Base-by-base conservation (phyloP, 352 stramenopile species). In the Globisporangium takayamanum region DNA sequence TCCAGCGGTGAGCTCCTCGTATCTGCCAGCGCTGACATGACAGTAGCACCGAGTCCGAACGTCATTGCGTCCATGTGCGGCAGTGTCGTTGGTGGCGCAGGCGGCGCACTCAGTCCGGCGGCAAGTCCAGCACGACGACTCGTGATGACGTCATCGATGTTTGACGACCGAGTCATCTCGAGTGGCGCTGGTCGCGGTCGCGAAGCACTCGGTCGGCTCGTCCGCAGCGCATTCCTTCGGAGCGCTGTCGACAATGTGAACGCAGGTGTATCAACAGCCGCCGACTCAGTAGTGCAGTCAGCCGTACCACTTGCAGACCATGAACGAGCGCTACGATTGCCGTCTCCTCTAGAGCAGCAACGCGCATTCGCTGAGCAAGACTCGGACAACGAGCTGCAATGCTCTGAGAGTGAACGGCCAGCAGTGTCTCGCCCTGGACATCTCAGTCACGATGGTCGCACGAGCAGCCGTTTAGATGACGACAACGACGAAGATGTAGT, bases 121-220 rank as follows among this genome's bases (percentile, higher is more conserved):
- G 41, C 26, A 14, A 62, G 61, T 26, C 59, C 59, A 47, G 50
- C 47, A 22, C 49, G 59, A 3, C 59, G 59, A 0, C 53, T 65
- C 36, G 53, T 50, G 59, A 65, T 55, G 53, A 65, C 67, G 33
- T 70, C 70, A 15, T 63, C 68, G 36, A 65, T 80, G 33, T 80
- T 82, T 50, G 73, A 78, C 33, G 76, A 87, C 26, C 72, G 76
- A 44, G 60, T 62, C 1, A 69, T 80, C 16, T 55, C 63, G 18
- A 76, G 63, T 37, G 69, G 74, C n/a, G 72, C 64, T 18, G 76
- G 76, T 0, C 70, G 74, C 46, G 77, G 74, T 8, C 72, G 77
- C 30, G 77, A 87, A 62, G 70, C 77, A 11, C 65, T 87, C 37
- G 77, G 84, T 60, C 74, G 77, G 1, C 60, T 87, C 26, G 70